A percentile compares a stretch with the other conserved stretches of the same genome.
phyloP scores from a whole-genome alignment of 257 asterid genomes.

The Craterostigma plantagineum region DNA sequence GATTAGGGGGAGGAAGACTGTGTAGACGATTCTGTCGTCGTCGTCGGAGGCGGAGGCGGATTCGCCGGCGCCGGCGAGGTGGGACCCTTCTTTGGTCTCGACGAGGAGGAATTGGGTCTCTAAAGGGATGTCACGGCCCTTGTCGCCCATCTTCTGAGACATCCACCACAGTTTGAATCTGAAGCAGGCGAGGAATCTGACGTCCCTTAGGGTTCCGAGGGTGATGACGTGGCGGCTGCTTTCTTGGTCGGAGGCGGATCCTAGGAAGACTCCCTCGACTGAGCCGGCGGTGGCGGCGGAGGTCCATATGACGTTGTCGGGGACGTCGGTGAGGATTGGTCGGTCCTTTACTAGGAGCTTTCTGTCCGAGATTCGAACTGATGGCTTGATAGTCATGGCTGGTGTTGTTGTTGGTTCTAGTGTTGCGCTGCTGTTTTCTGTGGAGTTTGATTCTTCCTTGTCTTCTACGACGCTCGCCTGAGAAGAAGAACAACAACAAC shows the following conservation, averaged over 20 bases:
- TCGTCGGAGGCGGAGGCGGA: too few relatives aligned
- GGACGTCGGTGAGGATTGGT: conserved; percentile 23
- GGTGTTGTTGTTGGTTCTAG: too few relatives aligned
- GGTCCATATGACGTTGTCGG: conserved; percentile 32
- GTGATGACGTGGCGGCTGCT: conserved; percentile 23
- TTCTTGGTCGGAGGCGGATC: conserved; percentile 26
- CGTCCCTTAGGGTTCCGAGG: conserved; percentile 26
- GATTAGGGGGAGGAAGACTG: conserved; percentile 54
- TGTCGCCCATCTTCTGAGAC: conserved; percentile 80
- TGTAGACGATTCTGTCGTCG: conserved; percentile 20
- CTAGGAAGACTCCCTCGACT: conserved; percentile 23
- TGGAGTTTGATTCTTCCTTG: too few relatives aligned
- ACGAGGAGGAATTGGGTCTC: conserved; percentile 65
- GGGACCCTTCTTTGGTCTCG: conserved; percentile 32
- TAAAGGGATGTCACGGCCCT: conserved; percentile 50
- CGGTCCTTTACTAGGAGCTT: conserved; percentile 30
- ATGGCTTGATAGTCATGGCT: conserved; percentile 32
- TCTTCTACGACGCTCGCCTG: too few relatives aligned
- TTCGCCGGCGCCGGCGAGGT: conserved; percentile 7
- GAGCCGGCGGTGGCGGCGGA: conserved; percentile 25
- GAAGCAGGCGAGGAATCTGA: conserved; percentile 59
- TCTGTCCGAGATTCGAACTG: conserved; percentile 21
- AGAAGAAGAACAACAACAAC: too few relatives aligned
- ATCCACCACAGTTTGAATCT: conserved; percentile 88
- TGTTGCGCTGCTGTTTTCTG: too few relatives aligned